Percentiles rank a stretch among this genome's conserved stretches.
These are phyloP conservation scores for Cardamine resedifolia DNA, from an alignment of 345 rosid genomes.

Conservation along the genomic window DNA sequence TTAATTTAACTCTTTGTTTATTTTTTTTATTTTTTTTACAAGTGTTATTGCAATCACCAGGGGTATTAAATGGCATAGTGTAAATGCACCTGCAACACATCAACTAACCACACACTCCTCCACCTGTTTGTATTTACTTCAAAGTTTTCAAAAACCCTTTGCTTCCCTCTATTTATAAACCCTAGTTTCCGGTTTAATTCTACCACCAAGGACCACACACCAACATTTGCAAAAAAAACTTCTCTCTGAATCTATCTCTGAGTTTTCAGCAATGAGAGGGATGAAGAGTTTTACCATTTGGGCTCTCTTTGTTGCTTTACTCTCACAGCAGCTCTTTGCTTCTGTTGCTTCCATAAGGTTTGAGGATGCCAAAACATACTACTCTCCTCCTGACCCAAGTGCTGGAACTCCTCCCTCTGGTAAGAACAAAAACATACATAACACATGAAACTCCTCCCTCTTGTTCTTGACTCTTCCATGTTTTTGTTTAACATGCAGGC, in stretches of 20 bases:
- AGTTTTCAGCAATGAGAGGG: conserved; percentile 35
- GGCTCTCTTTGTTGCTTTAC: conserved; percentile 44
- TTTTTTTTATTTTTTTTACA: background rate
- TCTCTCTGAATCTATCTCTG: conserved; percentile 7
- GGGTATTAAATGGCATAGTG: conserved; percentile 33
- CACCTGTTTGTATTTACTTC: conserved; percentile 71
- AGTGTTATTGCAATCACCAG: conserved; percentile 29
- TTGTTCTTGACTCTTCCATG: conserved; percentile 11
- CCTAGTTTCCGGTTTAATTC: conserved; percentile 14
- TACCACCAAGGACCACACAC: conserved; percentile 24
- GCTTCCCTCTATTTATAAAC: conserved; percentile 32
- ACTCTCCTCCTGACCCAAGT: conserved; percentile 66
- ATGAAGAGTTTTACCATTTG: conserved; percentile 34
- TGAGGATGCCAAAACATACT: conserved; percentile 65
- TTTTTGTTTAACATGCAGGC: conserved; percentile 40
- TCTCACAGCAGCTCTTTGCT: conserved; percentile 46
- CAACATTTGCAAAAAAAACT: background rate
- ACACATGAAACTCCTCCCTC: background rate
- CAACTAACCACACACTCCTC: conserved; percentile 72
- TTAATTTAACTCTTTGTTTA: background rate
- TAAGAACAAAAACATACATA: background rate
- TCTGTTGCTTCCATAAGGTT: conserved; percentile 45
- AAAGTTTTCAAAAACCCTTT: conserved; percentile 21
- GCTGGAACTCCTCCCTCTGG: conserved; percentile 53
- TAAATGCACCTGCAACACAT: conserved; percentile 71